Conservation (phyloP, 2,329 filamentous ascomycete species). For the Seiridium cupressi region DNA sequence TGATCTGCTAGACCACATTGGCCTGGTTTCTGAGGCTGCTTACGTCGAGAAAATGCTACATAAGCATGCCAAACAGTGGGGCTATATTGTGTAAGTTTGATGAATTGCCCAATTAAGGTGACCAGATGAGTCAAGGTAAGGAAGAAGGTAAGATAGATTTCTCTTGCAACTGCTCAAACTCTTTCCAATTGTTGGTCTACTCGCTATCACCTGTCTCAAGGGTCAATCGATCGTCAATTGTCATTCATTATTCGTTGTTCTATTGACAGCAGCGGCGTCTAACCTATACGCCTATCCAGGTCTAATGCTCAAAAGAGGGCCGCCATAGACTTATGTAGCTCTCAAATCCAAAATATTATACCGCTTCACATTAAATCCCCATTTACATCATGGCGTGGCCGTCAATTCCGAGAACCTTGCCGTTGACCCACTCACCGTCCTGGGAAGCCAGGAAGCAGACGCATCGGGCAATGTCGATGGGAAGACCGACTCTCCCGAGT, state of each 20-base stretch:
- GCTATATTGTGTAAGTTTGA: too few relatives aligned
- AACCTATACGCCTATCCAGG: background rate
- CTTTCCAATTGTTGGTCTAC: too few relatives aligned
- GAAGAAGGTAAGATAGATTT: too few relatives aligned
- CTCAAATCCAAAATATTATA: background rate
- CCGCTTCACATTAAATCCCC: background rate
- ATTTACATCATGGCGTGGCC: slow-evolving; percentile 17
- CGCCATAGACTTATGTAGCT: background rate
- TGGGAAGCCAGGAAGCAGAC: slow-evolving; percentile 53
- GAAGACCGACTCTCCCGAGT: slow-evolving; percentile 63
- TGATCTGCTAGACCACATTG: too few relatives aligned
- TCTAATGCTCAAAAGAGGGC: background rate
- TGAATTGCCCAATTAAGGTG: too few relatives aligned
- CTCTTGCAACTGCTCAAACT: too few relatives aligned
- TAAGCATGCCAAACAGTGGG: too few relatives aligned
- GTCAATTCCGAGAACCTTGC: slow-evolving; percentile 18
- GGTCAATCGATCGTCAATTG: background rate
- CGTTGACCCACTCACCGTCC: slow-evolving; percentile 47
- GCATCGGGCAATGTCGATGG: slow-evolving; percentile 65
- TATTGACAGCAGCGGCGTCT: background rate
- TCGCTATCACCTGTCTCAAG: too few relatives aligned
- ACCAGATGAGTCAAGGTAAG: too few relatives aligned
- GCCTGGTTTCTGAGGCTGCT: too few relatives aligned
- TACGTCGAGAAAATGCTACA: too few relatives aligned
- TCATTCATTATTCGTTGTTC: background rate